phyloP scores from a whole-genome alignment of 208 protist genomes.

The Acanthamoeba healyi region DNA sequence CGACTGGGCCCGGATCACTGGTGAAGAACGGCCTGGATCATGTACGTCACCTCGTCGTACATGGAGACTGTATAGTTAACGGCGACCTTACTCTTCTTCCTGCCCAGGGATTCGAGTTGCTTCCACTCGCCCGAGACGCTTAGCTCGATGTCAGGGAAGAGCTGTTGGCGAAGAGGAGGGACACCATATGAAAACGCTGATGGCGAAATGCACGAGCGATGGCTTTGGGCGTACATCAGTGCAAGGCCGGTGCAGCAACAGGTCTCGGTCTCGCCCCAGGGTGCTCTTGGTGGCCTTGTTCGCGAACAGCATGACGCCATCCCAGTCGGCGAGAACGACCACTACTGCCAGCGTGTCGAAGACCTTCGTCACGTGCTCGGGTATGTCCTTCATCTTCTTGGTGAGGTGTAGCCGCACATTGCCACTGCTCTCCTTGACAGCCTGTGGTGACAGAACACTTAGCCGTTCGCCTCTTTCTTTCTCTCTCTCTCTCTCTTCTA shows the following conservation, averaged over 20 bases:
- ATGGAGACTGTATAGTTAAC: background rate
- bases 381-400: conserved; percentile 26
- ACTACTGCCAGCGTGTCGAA: background rate
- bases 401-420: background rate
- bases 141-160: conserved; percentile 2
- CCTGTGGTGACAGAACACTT: background rate
- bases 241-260: background rate
- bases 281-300: conserved; percentile 8
- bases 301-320: background rate
- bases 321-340: conserved; percentile 1
- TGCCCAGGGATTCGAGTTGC: background rate
- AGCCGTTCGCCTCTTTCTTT: too few relatives aligned
- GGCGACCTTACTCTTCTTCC: background rate
- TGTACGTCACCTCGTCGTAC: background rate
- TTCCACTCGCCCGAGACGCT: background rate
- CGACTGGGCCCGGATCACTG: background rate
- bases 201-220: too few relatives aligned
- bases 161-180: background rate
- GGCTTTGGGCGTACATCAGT: background rate
- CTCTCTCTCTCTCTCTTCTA: too few relatives aligned
- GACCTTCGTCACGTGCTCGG: background rate
- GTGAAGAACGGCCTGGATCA: conserved; percentile 15
- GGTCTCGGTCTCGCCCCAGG: background rate
- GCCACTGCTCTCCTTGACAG: background rate
- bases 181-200: too few relatives aligned